Evolutionary conservation across 345 rosid species (phyloP).

Genomic region (Sonneratia caseolaris): DNA sequence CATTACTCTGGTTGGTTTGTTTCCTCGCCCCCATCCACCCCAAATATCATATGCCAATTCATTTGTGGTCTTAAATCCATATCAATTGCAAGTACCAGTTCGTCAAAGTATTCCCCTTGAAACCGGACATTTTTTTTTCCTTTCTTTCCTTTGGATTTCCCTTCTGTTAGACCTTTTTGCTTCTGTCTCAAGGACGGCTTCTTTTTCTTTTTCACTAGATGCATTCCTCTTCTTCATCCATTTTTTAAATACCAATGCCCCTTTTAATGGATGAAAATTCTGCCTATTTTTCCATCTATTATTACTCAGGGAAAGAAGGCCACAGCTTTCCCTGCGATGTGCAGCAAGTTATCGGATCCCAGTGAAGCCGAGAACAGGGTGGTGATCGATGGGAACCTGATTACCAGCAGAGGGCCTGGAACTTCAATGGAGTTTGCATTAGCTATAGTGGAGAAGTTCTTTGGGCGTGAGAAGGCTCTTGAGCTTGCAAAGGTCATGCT

Average conservation of each 20-base stretch:
- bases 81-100: not conserved
- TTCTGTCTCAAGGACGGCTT: too few species aligned
- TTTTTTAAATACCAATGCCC: too few species aligned
- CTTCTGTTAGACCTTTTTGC: too few species aligned
- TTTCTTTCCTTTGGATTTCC: not conserved
- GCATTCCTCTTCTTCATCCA: too few species aligned
- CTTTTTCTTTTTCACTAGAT: too few species aligned
- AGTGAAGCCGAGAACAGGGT: conserved; percentile 70
- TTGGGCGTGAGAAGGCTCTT: conserved; percentile 60
- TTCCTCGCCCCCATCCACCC: not conserved
- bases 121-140: not conserved
- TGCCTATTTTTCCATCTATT: not conserved
- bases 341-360: conserved; percentile 64
- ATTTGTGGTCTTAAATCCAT: not conserved
- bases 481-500: conserved; percentile 62
- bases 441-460: conserved; percentile 70
- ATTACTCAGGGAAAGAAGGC: conserved; percentile 78
- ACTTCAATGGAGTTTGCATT: conserved; percentile 81
- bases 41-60: not conserved
- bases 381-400: conserved; percentile 83
- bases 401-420: conserved; percentile 91
- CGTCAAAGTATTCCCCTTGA: not conserved
- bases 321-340: conserved; percentile 77
- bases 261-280: too few species aligned
- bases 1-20: not conserved